Evolutionary conservation across 1,284 basidiomycete species (phyloP).

Genomic region (Ceratobasidium sp.): DNA sequence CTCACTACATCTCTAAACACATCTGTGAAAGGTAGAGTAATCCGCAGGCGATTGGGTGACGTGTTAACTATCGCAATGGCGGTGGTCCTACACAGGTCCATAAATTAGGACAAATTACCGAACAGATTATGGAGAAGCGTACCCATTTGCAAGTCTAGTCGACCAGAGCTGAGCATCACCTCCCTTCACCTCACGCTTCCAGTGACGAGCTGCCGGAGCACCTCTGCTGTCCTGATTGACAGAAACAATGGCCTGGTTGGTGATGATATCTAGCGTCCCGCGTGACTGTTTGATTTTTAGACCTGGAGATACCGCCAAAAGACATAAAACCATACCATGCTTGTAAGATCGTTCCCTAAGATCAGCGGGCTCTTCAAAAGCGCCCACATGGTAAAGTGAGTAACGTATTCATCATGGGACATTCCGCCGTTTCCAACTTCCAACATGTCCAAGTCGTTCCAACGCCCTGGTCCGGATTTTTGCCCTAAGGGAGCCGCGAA

Average conservation of each 20-base stretch:
- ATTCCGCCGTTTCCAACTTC: constrained; percentile 62
- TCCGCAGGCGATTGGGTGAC: constrained; percentile 55
- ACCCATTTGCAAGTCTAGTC: constrained; percentile 42
- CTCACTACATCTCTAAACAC: constrained; percentile 58
- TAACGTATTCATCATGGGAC: constrained; percentile 57
- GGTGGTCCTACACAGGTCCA: constrained; percentile 19
- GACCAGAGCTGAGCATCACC: constrained; percentile 46
- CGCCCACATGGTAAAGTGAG: constrained; percentile 64
- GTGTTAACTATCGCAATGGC: constrained; percentile 61
- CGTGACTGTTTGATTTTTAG: constrained; percentile 26
- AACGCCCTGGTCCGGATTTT: constrained; percentile 60
- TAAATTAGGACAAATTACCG: background rate
- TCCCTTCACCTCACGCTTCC: constrained; percentile 42
- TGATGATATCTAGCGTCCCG: constrained; percentile 48
- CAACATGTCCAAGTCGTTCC: constrained; percentile 65
- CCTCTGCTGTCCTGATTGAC: constrained; percentile 46
- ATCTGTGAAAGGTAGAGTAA: constrained; percentile 57
- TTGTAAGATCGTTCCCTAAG: constrained; percentile 61
- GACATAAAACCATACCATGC: constrained; percentile 53
- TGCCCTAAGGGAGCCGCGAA: constrained; percentile 60
- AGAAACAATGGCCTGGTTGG: constrained; percentile 46
- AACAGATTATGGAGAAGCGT: no score
- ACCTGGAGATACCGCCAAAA: no score
- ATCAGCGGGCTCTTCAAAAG: constrained; percentile 62
- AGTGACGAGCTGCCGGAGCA: constrained; percentile 42